Percentiles rank a stretch among this genome's conserved stretches.
phyloP scores from a whole-genome alignment of 2,329 filamentous ascomycete species.

The Verticillium isaacii region DNA sequence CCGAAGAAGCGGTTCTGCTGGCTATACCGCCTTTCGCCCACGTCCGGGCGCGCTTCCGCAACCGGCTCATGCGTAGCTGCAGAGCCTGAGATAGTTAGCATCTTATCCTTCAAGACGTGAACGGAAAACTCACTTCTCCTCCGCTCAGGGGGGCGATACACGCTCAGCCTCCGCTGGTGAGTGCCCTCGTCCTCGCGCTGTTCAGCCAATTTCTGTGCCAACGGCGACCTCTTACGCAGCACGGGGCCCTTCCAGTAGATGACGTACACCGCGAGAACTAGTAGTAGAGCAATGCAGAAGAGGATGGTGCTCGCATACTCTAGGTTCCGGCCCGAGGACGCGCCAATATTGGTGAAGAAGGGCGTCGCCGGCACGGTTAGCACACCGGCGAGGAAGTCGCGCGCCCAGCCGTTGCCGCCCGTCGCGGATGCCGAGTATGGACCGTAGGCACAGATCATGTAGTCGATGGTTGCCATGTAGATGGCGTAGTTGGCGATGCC shows the following conservation, averaged over 20 bases:
- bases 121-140: constrained; percentile 2
- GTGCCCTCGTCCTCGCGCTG: constrained; percentile 24
- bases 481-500: constrained; percentile 71
- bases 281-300: constrained; percentile 54
- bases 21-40: constrained; percentile 24
- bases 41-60: constrained; percentile 12
- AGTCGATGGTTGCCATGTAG: constrained; percentile 74
- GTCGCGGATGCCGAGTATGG: constrained; percentile 70
- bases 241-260: constrained; percentile 62
- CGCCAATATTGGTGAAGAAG: constrained; percentile 55
- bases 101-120: background rate
- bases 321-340: constrained; percentile 40
- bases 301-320: constrained; percentile 61
- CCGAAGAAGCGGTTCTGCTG: constrained; percentile 36
- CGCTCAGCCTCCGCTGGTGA: constrained; percentile 18
- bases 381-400: constrained; percentile 69
- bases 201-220: constrained; percentile 57
- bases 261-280: constrained; percentile 59
- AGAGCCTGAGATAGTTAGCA: constrained; percentile 18
- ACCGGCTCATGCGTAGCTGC: constrained; percentile 7
- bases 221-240: constrained; percentile 57
- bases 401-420: constrained; percentile 69
- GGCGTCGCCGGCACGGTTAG: constrained; percentile 64
- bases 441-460: constrained; percentile 72
- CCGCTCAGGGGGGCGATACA: constrained; percentile 15